Base-by-base conservation (phyloP, 2,329 filamentous ascomycete genomes). In the Leptosphaerulina australis region DNA sequence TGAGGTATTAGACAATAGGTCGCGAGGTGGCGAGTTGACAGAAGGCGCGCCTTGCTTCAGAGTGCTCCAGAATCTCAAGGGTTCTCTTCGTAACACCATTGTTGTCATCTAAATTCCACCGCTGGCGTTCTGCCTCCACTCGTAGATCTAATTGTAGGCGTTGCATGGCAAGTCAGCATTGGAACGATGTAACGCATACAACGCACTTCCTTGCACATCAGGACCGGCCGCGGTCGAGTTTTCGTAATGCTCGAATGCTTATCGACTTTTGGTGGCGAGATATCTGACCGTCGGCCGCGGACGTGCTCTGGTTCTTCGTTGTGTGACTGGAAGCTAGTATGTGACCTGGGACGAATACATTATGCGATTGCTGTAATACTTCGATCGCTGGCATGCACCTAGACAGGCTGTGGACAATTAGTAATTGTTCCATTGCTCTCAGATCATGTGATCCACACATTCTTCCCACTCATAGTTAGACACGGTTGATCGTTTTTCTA, bases 391-490 rank as follows among this genome's bases (percentile, higher is more conserved):
- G 25, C 25, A 17, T 40, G 8, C 18, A 4, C 4, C 0, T 14
- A 53, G 93, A 92, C 90, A 37, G 36, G 31, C 46, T 51, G 36
- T 11, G 14, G 17, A 20, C 9, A 14, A 37, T 51, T n/a, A 51
- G 48, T 24, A 37, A 46, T 17, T 3, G 10, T 14, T 8, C 33
- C 3, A 30, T n/a, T 29, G 14, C 15, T 14, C 9, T 24, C 11
- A 11, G 8, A 35, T 20, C 20, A 10, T 4, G 1, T 14, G 17
- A 17, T 31, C n/a, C 17, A 30, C 36, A 22, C 97, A 92, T 59
- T 82, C 85, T 82, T 99, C 94, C 94, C 94, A 99, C 82, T 30
- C n/a, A 12, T 6, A 25, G 24, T 25, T 40, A 26, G 5, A 6
- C 10, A 30, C n/a, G n/a, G n/a, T n/a, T n/a, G n/a, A n/a, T n/a